A percentile compares a stretch with the other conserved stretches of the same genome.
Conservation (phyloP, 2,329 filamentous ascomycete genomes). For the Hymenoscyphus scutula region DNA sequence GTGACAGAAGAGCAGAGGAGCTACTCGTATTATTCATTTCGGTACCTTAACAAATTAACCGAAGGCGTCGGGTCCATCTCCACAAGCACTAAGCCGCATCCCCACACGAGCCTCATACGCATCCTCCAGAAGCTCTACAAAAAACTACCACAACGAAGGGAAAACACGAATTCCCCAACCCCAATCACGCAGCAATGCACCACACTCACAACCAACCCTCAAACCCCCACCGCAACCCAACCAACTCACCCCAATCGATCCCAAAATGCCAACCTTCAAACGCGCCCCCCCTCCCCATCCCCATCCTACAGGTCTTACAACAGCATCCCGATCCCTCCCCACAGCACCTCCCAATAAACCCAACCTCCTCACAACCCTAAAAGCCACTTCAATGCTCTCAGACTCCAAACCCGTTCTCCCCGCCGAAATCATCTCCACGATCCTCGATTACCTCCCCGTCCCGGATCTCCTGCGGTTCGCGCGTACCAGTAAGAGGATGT, state of each 20-base stretch:
- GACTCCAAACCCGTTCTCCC: conserved; percentile 68
- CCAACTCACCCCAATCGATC: not conserved
- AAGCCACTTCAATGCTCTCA: conserved; percentile 77
- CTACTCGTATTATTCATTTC: not conserved
- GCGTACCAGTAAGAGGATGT: conserved; percentile 77
- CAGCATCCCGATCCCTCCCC: too few species aligned
- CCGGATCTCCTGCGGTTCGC: conserved; percentile 84
- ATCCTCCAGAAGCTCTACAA: not conserved
- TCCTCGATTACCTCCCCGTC: conserved; percentile 86
- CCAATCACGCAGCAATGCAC: conserved; percentile 10
- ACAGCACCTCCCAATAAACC: conserved; percentile 35
- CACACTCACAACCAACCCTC: not conserved
- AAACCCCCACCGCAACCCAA: not conserved
- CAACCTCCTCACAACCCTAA: conserved; percentile 72
- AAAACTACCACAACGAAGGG: too few species aligned
- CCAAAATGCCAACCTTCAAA: conserved; percentile 46
- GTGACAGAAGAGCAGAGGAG: too few species aligned
- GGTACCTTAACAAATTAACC: not conserved
- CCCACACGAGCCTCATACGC: not conserved
- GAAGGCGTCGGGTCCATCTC: not conserved
- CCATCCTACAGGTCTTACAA: too few species aligned
- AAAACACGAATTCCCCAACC: not conserved
- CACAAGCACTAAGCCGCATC: not conserved
- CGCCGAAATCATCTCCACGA: conserved; percentile 82
- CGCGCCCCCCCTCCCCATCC: conserved; percentile 32